Evolutionary conservation across 2,329 filamentous ascomycete genomes (phyloP), one percentile per base, ranked within the genome.

Genomic region (Lachnellula cervina): DNA sequence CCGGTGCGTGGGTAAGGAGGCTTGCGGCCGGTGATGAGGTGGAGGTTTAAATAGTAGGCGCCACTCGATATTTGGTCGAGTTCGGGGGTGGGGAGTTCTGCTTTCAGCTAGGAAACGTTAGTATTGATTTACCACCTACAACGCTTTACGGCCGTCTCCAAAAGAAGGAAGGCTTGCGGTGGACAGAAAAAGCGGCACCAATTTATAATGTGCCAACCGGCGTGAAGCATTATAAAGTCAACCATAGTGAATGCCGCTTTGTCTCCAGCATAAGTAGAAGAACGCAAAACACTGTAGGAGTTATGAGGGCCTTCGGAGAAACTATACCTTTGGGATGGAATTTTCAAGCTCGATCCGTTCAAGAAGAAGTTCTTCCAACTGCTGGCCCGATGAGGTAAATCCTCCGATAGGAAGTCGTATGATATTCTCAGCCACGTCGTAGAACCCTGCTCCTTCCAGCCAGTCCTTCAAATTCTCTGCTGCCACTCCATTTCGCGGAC

Each of bases 391-490:
- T 9, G 40, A 23, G 13, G 58, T 64, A 5, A 52, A 48, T 4
- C 62, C 61, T 17, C 64, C 64, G 40, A 69, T 59, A 5, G 63
- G 62, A n/a, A 68, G 52, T 3, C 57, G 62, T 25, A 67, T 23
- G 19, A 68, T 56, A 23, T 60, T 49, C 34, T 69, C 56, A 21
- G 64, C 65, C 1, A 69, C 64, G 52, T 69, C 66, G 57, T 61
- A 68, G 42, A 69, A 69, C 64, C 67, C 67, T 3, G 62, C 60
- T 16, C 63, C 66, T 54, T 69, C 58, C 11, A 69, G 38, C 66
- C 66, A 68, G 35, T 60, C 59, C 49, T 65, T 69, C 19, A 69
- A 32, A 42, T 65, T 64, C 0, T 58, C 56, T 3, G 66, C 67
- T 34, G 66, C 55, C 32, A 69, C 60, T 44, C 64, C 66, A 57